Evolutionary conservation across 2,329 filamentous ascomycete species (phyloP), one percentile per base, ranked within the genome.

Genomic region (Diplocarpon rosae): DNA sequence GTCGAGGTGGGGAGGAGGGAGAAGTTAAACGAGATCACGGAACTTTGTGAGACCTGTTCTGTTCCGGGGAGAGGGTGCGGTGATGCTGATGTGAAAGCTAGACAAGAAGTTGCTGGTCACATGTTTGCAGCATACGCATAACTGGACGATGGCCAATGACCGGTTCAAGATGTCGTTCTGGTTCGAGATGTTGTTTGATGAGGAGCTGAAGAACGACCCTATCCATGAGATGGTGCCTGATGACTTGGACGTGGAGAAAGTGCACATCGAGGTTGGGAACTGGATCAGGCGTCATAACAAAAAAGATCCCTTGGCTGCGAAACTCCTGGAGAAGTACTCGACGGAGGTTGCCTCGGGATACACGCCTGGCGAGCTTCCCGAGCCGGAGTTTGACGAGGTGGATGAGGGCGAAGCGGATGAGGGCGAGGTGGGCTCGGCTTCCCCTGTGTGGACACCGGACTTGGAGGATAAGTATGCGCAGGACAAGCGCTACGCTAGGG

Each of bases 111-210:
- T 83, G 1, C 66, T 83, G 2, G 77, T 83, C 1, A 81, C 78
- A 0, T 76, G 75, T 2, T 62, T 83, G 11, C 78, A 83, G 55
- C 77, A 82, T 58, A 74, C 76, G 1, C 78, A 82, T 52, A 83
- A 83, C 59, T 81, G 78, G 76, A 79, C 76, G 1, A 77, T 78
- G 45, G 80, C 80, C 49, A 78, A 82, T 54, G 78, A 82, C 55
- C 67, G 78, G 30, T 81, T 81, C 61, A 83, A 83, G 59, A 82
- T 81, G 76, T 70, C 73, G 0, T 82, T 83, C 48, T 83, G 78
- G 78, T 75, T 74, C 45, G 75, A 78, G 43, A 75, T 81, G 24
- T 63, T 83, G 7, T 80, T 80, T 43, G 77, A 82, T 43, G 75
- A 72, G 33, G 66, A 76, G 27, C 40, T 61, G 24, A 67, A 70